These are phyloP conservation scores for Saccharomyces hybrid DNA, from an alignment of 1,139 yeast species.

Conservation along the genomic window DNA sequence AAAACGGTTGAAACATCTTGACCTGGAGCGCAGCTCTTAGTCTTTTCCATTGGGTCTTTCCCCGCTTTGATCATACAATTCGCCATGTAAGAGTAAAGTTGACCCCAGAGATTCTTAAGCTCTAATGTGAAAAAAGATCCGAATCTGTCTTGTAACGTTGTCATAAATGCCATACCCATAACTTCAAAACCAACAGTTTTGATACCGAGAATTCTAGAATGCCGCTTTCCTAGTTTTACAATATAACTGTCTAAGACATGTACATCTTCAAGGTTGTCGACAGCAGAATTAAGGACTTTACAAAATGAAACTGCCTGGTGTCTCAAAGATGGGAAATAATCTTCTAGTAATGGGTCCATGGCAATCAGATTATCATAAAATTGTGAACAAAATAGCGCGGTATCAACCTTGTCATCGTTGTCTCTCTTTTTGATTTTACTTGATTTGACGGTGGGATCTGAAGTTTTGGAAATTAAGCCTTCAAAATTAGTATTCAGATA, in stretches of 20 bases:
- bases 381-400: slow-evolving; percentile 14
- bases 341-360: slow-evolving; percentile 48
- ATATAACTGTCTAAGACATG: slow-evolving; percentile 52
- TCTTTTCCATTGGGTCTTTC: slow-evolving; percentile 42
- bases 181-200: slow-evolving; percentile 66
- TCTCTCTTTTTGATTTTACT: neutral
- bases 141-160: slow-evolving; percentile 66
- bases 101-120: slow-evolving; percentile 63
- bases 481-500: neutral
- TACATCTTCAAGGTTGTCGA: slow-evolving; percentile 39
- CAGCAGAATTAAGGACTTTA: slow-evolving; percentile 63
- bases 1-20: neutral
- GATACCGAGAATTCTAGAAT: slow-evolving; percentile 65
- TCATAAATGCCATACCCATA: slow-evolving; percentile 72
- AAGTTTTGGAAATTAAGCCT: neutral
- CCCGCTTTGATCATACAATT: slow-evolving; percentile 60
- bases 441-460: neutral
- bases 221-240: slow-evolving; percentile 62
- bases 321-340: slow-evolving; percentile 54
- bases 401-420: slow-evolving; percentile 1
- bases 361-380: slow-evolving; percentile 48
- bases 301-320: slow-evolving; percentile 76
- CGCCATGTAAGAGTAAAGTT: slow-evolving; percentile 47
- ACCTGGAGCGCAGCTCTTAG: neutral
- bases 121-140: slow-evolving; percentile 43